These are phyloP conservation scores for Omphalea diandra DNA, from an alignment of 441 rosid species.

Conservation along the genomic window DNA sequence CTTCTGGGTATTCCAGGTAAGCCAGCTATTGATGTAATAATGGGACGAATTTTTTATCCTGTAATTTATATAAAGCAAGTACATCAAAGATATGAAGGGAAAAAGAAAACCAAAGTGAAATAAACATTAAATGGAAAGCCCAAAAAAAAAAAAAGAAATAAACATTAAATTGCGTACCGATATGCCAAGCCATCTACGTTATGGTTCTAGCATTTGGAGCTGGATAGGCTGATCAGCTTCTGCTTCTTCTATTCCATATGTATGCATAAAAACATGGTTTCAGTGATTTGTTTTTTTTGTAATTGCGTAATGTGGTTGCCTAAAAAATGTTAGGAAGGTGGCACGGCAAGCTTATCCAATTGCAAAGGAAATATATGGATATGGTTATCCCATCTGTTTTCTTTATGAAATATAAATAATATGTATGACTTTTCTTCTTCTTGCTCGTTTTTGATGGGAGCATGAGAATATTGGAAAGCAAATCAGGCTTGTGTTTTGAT, in stretches of 20 bases:
- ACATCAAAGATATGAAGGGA: background rate
- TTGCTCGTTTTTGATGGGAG: background rate
- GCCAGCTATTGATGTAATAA: constrained; percentile 5
- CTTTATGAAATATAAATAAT: too few relatives aligned
- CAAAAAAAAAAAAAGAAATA: too few relatives aligned
- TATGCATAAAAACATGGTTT: too few relatives aligned
- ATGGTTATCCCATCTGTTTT: constrained; percentile 6
- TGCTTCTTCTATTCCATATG: too few relatives aligned
- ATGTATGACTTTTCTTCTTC: background rate
- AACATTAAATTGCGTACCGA: constrained; percentile 6
- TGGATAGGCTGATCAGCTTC: background rate
- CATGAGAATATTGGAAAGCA: constrained; percentile 2
- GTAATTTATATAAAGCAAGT: background rate
- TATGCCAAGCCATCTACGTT: constrained; percentile 14
- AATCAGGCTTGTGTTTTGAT: background rate
- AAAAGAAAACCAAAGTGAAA: background rate
- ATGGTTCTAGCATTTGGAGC: background rate
- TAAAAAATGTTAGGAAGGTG: too few relatives aligned
- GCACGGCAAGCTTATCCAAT: background rate
- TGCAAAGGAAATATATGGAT: background rate
- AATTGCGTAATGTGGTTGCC: background rate
- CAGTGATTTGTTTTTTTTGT: background rate
- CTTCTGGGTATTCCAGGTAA: constrained; percentile 1
- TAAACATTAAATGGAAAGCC: too few relatives aligned
- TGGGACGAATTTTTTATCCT: constrained; percentile 20